Evolutionary conservation across 352 stramenopile species (phyloP).

Genomic region (Pythium aristosporum): DNA sequence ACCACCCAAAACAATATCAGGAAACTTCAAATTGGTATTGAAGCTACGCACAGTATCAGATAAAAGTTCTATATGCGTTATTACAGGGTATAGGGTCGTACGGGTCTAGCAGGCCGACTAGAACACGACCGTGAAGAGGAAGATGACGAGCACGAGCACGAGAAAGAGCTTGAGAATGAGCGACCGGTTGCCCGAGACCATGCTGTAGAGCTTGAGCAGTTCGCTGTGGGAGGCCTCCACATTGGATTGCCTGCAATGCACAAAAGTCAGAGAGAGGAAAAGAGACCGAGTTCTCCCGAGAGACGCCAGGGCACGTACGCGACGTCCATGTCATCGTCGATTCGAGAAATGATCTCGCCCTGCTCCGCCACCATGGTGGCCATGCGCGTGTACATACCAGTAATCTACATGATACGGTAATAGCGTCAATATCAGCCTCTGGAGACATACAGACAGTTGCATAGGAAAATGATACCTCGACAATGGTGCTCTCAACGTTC

Average conservation of each 20-base stretch:
- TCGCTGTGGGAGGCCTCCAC: conserved; percentile 71
- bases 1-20: background rate
- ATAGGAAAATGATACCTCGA: conserved; percentile 51
- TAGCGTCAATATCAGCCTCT: background rate
- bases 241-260: conserved; percentile 58
- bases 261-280: background rate
- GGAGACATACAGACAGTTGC: no score
- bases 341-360: conserved; percentile 76
- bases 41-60: background rate
- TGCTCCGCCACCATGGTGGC: conserved; percentile 80
- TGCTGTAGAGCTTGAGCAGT: conserved; percentile 84
- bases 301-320: conserved; percentile 48
- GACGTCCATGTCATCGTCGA: conserved; percentile 87
- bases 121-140: conserved; percentile 84
- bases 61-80: conserved; percentile 12
- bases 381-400: conserved; percentile 86
- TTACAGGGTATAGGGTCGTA: background rate
- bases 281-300: no score
- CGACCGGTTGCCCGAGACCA: conserved; percentile 75
- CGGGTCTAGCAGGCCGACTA: conserved; percentile 19
- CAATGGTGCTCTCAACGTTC: conserved; percentile 83
- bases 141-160: conserved; percentile 79
- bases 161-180: conserved; percentile 88
- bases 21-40: background rate
- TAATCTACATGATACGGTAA: conserved; percentile 45